These are phyloP conservation scores for Colletotrichum sp. DNA, from an alignment of 2,329 filamentous ascomycete genomes.

Conservation along the genomic window DNA sequence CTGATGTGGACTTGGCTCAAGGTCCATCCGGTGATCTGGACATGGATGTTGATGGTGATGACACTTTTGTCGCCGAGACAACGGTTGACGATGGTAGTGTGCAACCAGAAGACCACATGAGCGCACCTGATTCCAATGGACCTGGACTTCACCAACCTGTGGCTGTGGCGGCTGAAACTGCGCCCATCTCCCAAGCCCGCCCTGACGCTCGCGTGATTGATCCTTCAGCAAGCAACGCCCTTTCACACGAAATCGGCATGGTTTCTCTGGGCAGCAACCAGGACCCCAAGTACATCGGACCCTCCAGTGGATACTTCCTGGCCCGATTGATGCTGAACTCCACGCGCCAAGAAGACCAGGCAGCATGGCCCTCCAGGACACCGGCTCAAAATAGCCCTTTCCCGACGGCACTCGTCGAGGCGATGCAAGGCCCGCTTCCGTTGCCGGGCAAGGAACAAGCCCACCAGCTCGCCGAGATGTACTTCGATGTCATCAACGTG, in stretches of 20 bases:
- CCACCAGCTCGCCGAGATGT: conserved; percentile 44
- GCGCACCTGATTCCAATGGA: background rate
- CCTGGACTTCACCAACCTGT: background rate
- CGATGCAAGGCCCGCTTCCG: conserved; percentile 33
- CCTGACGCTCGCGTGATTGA: conserved; percentile 12
- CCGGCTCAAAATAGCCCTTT: conserved; percentile 15
- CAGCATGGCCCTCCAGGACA: background rate
- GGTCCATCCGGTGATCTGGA: background rate
- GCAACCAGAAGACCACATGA: conserved; percentile 14
- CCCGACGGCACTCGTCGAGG: conserved; percentile 33
- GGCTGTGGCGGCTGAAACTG: background rate
- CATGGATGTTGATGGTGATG: conserved; percentile 1
- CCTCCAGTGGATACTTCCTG: conserved; percentile 59
- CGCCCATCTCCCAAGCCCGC: conserved; percentile 10
- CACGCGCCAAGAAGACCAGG: conserved; percentile 32
- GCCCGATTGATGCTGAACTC: conserved; percentile 50
- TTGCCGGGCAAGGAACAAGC: conserved; percentile 38
- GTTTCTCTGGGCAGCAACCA: conserved; percentile 51
- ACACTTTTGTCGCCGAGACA: conserved; percentile 1
- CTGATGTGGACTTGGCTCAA: conserved; percentile 42
- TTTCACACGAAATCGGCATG: conserved; percentile 57
- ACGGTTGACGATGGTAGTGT: conserved; percentile 14
- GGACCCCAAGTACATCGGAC: conserved; percentile 57
- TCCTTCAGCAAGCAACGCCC: conserved; percentile 23
- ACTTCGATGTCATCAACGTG: conserved; percentile 52